Evolutionary conservation across 345 rosid genomes (phyloP).

Genomic region (Eucalyptus dawsonii): DNA sequence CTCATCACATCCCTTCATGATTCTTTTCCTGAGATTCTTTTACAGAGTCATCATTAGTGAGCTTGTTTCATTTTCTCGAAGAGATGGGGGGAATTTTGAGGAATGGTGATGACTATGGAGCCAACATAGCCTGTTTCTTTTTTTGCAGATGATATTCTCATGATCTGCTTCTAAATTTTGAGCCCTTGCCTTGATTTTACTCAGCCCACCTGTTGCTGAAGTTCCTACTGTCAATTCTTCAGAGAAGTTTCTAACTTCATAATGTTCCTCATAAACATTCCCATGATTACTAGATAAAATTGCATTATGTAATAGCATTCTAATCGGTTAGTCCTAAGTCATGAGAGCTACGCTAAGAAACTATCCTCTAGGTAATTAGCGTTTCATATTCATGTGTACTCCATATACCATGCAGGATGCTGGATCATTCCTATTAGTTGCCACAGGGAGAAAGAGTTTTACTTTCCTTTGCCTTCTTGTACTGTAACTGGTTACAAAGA

Average conservation of each 20-base stretch:
- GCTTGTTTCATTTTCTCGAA: background rate
- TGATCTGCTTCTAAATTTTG: background rate
- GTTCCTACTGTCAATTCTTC: background rate
- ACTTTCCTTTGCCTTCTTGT: background rate
- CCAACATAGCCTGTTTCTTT: background rate
- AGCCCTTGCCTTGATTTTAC: background rate
- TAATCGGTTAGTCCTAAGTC: background rate
- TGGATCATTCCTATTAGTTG: background rate
- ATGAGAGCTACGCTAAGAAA: background rate
- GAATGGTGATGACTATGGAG: background rate
- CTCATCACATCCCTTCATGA: background rate
- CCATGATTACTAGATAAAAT: background rate
- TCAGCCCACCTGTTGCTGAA: background rate
- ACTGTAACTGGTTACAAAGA: background rate
- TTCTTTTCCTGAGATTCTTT: background rate
- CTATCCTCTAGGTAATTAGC: background rate
- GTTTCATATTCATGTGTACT: background rate
- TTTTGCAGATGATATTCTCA: background rate
- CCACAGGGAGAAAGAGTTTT: background rate
- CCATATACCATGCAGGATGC: background rate
- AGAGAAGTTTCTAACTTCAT: background rate
- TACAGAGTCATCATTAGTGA: background rate
- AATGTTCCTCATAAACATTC: background rate
- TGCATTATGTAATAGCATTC: background rate
- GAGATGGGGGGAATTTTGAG: background rate